Conservation (phyloP, 1,284 basidiomycete species). For the Laetiporus sulphureus region DNA sequence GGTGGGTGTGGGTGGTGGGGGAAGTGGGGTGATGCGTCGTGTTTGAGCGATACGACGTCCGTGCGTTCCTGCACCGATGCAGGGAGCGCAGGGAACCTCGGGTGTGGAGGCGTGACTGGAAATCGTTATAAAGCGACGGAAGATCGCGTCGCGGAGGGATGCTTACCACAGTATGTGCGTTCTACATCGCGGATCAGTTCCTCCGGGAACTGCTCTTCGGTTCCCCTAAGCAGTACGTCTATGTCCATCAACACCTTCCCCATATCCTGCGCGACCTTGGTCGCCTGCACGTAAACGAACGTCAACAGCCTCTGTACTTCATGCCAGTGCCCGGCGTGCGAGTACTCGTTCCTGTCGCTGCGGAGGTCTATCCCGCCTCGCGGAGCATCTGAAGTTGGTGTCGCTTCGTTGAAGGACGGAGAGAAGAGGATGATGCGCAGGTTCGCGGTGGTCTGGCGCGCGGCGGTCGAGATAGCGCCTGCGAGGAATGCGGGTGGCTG, state of each 20-base stretch:
- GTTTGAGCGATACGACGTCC: conserved; percentile 13
- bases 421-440: conserved; percentile 61
- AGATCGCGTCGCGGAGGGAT: not conserved
- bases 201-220: conserved; percentile 34
- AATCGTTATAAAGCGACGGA: not conserved
- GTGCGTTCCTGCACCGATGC: conserved; percentile 6
- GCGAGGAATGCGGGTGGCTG: conserved; percentile 47
- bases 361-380: not conserved
- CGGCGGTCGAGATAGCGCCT: conserved; percentile 42
- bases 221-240: conserved; percentile 55
- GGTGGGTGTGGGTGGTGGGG: conserved; percentile 4
- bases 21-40: conserved; percentile 11
- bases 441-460: conserved; percentile 36
- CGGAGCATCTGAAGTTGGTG: not conserved
- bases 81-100: too few species aligned
- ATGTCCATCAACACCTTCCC: conserved; percentile 64
- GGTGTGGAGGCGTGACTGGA: conserved; percentile 7
- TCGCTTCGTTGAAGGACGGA: conserved; percentile 35
- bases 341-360: conserved; percentile 11
- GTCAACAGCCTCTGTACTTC: conserved; percentile 63
- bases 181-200: conserved; percentile 25
- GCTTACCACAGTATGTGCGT: conserved; percentile 22
- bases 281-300: conserved; percentile 70
- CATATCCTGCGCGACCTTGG: conserved; percentile 57
- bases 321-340: conserved; percentile 47